phyloP scores from a whole-genome alignment of 2,329 filamentous ascomycete species.

The Teratosphaeriaceae sp. region DNA sequence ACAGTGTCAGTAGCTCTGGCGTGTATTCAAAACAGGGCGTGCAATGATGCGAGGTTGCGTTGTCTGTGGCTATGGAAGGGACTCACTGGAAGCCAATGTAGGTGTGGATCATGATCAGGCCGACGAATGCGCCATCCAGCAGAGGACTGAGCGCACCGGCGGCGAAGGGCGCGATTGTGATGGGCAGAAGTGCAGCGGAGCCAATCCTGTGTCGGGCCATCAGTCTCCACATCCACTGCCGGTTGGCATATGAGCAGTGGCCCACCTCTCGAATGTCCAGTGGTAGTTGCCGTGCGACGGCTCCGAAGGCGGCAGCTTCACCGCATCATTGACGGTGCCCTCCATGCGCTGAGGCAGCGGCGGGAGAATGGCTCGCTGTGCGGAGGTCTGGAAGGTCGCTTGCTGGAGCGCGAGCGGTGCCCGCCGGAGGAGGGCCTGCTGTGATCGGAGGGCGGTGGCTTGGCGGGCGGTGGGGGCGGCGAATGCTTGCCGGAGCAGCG shows the following conservation, averaged over 20 bases:
- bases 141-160: constrained; percentile 85
- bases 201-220: constrained; percentile 51
- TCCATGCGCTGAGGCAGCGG: constrained; percentile 58
- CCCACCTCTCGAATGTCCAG: constrained; percentile 84
- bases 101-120: constrained; percentile 78
- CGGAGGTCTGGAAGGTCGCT: constrained; percentile 82
- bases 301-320: constrained; percentile 61
- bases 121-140: constrained; percentile 79
- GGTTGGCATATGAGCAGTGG: not conserved
- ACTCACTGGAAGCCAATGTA: constrained; percentile 87
- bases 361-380: constrained; percentile 69
- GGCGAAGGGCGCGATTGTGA: constrained; percentile 87
- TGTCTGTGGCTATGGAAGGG: not conserved
- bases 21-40: too few species aligned
- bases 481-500: constrained; percentile 43
- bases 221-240: not conserved
- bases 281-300: constrained; percentile 92
- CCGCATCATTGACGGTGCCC: constrained; percentile 74
- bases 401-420: constrained; percentile 40
- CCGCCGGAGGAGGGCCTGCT: constrained; percentile 22
- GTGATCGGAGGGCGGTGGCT: constrained; percentile 23
- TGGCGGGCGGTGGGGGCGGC: constrained; percentile 34
- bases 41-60: not conserved
- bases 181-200: constrained; percentile 72
- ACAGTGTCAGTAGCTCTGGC: constrained; percentile 1